phyloP scores from a whole-genome alignment of 257 asterid species.

The Striga asiatica region DNA sequence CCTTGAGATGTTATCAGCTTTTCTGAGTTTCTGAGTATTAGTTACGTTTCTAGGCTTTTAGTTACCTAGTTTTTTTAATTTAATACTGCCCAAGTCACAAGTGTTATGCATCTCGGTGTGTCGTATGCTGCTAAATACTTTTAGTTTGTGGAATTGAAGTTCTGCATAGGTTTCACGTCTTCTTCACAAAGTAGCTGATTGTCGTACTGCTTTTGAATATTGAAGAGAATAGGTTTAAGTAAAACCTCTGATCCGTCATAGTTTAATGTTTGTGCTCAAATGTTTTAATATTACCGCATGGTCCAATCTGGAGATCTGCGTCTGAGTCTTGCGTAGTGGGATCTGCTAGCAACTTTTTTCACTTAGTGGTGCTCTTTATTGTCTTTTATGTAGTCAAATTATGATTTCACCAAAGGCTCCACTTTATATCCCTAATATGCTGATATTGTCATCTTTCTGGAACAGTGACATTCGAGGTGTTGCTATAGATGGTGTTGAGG shows the following conservation, averaged over 20 bases:
- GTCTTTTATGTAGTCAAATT: background rate
- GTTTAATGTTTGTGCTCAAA: background rate
- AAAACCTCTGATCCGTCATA: too few relatives aligned
- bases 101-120: background rate
- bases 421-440: background rate
- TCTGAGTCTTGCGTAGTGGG: background rate
- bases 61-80: background rate
- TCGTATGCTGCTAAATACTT: background rate
- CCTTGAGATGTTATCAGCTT: background rate
- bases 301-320: background rate
- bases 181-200: background rate
- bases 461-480: conserved; percentile 97
- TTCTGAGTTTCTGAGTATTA: background rate
- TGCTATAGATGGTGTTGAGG: conserved; percentile 91
- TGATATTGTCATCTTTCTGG: conserved; percentile 5
- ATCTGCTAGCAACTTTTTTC: background rate
- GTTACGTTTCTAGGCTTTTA: background rate
- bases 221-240: too few relatives aligned
- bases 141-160: background rate
- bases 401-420: conserved; percentile 4
- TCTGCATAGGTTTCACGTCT: background rate
- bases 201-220: too few relatives aligned
- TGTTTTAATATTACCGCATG: background rate
- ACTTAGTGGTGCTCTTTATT: background rate
- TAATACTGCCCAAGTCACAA: background rate